Base-by-base conservation (phyloP, 192 early-diverging fungal genomes). In the Backusella tuberculispora region DNA sequence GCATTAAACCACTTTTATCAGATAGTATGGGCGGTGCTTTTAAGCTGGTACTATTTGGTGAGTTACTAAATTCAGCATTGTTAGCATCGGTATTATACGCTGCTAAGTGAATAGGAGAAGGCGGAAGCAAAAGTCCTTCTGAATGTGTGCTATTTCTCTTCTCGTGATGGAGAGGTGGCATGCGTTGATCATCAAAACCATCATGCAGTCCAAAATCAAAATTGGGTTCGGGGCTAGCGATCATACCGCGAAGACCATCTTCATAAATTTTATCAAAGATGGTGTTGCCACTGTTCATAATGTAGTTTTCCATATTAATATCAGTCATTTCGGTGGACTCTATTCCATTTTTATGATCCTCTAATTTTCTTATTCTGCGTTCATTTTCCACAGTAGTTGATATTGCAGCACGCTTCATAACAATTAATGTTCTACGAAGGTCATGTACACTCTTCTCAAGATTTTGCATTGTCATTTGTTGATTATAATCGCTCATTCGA, bases 331-430 rank as follows among this genome's bases (percentile, higher is more conserved):
- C 68, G 29, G 69, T 44, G 40, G 43, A 46, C 12, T 78, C 60
- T 14, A 73, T 34, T 19, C 34, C 19, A 42, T 71, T 40, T 19
- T 43, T 38, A 3, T 66, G 73, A 12, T 37, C 60, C 46, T 76
- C 71, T 38, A 80, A 37, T 41, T 76, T 76, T 38, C 75, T 66
- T 19, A 80, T 76, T 29, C 72, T 75, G 15, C 72, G 79, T 56
- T 80, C 79, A 19, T 76, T 76, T 37, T 80, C 75, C 4, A 80
- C 66, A 10, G 74, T 73, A 12, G 74, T 76, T 0, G 79, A 75
- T 5, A 88, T 85, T 8, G 88, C 88, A 0, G 87, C 88, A 63
- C 83, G 78, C 15, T 85, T 84, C 89, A 90, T 90, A 7, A 85
- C 81, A 53, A 87, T 83, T 37, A 90, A 74, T 24, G 85, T 87